Percentiles rank a stretch among this genome's conserved stretches.
phyloP scores from a whole-genome alignment of 192 early-diverging fungal genomes.

The Lobulomyces angularis region DNA sequence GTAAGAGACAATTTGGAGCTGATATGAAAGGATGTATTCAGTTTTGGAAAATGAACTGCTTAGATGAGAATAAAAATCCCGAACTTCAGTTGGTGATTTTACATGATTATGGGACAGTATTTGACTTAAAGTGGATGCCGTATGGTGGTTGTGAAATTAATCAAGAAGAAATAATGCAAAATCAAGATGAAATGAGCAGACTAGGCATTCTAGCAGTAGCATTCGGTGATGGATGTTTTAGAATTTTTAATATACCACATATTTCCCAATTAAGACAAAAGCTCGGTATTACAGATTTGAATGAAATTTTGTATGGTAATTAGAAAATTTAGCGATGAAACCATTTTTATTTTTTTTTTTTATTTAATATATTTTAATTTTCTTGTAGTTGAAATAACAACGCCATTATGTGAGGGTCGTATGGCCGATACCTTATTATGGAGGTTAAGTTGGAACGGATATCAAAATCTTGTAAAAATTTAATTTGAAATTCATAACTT shows the following conservation, averaged over 20 bases:
- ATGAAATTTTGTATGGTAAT: conserved; percentile 6
- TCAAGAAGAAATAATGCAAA: not conserved
- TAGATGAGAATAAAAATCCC: conserved; percentile 5
- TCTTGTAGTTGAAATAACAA: conserved; percentile 5
- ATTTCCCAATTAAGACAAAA: conserved; percentile 5
- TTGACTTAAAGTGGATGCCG: conserved; percentile 24
- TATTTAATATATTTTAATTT: no score
- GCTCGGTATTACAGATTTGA: not conserved
- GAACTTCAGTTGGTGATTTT: conserved; percentile 15
- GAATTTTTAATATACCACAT: conserved; percentile 24
- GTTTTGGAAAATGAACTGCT: conserved; percentile 17
- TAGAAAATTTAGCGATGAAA: no score
- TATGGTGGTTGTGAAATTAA: conserved; percentile 9
- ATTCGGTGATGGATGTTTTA: conserved; percentile 25
- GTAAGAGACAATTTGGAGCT: conserved; percentile 9
- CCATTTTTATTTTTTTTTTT: no score
- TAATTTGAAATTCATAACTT: no score
- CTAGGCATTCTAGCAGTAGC: conserved; percentile 26
- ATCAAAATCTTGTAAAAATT: conserved; percentile 9
- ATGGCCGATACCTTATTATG: conserved; percentile 13
- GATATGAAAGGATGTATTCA: conserved; percentile 23
- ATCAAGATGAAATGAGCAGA: conserved; percentile 7
- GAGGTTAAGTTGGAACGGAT: conserved; percentile 15
- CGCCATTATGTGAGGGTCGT: conserved; percentile 6
- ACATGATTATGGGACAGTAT: conserved; percentile 19